Percentiles rank a stretch among this genome's conserved stretches.
These are phyloP conservation scores for Theileria orientalis DNA, from an alignment of 169 alveolate species.

Conservation along the genomic window DNA sequence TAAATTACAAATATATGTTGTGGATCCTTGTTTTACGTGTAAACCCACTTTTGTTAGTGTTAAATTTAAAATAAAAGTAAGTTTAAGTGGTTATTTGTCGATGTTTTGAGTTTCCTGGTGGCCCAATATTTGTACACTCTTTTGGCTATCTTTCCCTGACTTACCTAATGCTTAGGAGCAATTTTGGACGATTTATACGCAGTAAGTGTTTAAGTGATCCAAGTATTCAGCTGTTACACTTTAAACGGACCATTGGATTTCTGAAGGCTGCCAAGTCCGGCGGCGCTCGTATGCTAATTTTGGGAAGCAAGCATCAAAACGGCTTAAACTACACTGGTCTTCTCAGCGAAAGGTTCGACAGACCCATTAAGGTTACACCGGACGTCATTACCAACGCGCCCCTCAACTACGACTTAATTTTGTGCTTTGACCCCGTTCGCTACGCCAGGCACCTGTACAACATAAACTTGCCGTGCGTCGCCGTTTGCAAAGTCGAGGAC, in stretches of 20 bases:
- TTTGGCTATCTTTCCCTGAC: too few species aligned
- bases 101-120: too few species aligned
- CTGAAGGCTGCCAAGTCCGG: slow-evolving; percentile 63
- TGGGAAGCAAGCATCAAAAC: slow-evolving; percentile 63
- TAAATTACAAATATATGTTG: too few species aligned
- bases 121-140: too few species aligned
- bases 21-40: too few species aligned
- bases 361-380: slow-evolving; percentile 38
- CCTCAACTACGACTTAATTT: slow-evolving; percentile 61
- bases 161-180: too few species aligned
- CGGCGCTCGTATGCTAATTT: slow-evolving; percentile 63
- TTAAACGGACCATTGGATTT: slow-evolving; percentile 69
- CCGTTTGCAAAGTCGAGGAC: slow-evolving; percentile 62
- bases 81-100: too few species aligned
- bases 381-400: slow-evolving; percentile 65
- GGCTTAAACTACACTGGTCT: slow-evolving; percentile 51
- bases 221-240: slow-evolving; percentile 66
- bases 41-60: too few species aligned
- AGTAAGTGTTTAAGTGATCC: slow-evolving; percentile 73
- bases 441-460: slow-evolving; percentile 67
- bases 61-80: too few species aligned
- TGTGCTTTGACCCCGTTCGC: slow-evolving; percentile 72
- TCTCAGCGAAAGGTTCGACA: slow-evolving; percentile 16
- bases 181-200: slow-evolving; percentile 63
- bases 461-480: slow-evolving; percentile 71